Evolutionary conservation across 176 grass and related monocot genomes (phyloP).

Genomic region (Aegilops tauschii): DNA sequence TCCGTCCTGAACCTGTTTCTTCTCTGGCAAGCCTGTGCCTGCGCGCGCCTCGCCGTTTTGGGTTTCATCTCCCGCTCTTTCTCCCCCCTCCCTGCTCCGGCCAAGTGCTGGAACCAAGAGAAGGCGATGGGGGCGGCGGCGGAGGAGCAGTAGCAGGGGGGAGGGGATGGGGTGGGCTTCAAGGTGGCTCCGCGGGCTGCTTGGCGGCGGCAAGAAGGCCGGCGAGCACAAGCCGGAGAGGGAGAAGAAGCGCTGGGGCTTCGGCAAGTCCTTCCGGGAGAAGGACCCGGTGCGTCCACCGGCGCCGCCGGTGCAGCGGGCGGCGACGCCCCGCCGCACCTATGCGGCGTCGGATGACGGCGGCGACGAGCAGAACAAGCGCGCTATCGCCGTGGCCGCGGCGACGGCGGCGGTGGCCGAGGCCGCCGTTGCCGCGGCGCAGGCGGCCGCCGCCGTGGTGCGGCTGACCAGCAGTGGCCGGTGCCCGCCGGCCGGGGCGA

Average conservation of each 20-base stretch:
- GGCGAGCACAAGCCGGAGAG: slow-evolving; percentile 25
- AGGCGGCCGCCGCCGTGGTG: slow-evolving; percentile 78
- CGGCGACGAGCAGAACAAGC: slow-evolving; percentile 80
- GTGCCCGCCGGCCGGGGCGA: slow-evolving; percentile 19
- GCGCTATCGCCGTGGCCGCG: slow-evolving; percentile 81
- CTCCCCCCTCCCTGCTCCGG: slow-evolving; percentile 6
- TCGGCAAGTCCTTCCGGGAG: slow-evolving; percentile 77
- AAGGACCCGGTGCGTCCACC: slow-evolving; percentile 26
- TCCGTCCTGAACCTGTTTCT: background rate
- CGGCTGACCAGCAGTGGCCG: slow-evolving; percentile 73
- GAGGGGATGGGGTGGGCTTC: slow-evolving; percentile 67
- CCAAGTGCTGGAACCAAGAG: background rate
- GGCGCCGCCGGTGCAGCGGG: background rate
- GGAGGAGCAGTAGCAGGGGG: slow-evolving; percentile 8
- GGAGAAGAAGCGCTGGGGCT: slow-evolving; percentile 59
- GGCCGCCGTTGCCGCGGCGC: slow-evolving; percentile 78
- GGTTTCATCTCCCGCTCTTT: slow-evolving; percentile 65
- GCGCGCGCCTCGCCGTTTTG: background rate
- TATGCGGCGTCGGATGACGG: slow-evolving; percentile 17
- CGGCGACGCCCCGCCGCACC: slow-evolving; percentile 19
- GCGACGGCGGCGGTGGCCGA: slow-evolving; percentile 84
- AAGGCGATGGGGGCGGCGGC: background rate
- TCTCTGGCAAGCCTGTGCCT: background rate
- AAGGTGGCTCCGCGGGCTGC: slow-evolving; percentile 68
- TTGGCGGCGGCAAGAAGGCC: slow-evolving; percentile 60